Conservation (phyloP, 495 filamentous ascomycete species). For the Choiromyces venosus region DNA sequence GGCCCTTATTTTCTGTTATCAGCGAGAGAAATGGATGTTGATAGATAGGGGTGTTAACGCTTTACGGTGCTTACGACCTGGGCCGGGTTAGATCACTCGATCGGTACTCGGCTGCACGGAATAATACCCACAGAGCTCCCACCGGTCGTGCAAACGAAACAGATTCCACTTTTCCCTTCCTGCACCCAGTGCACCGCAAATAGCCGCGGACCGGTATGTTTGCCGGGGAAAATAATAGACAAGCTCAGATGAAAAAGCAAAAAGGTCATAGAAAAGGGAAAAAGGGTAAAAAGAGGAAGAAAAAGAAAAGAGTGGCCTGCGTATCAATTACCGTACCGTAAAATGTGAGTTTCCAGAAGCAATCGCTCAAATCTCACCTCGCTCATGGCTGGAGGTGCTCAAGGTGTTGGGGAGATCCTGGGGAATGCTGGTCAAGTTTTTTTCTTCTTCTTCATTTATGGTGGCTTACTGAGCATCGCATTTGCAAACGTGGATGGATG, state of each 20-base stretch:
- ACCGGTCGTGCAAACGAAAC: background rate
- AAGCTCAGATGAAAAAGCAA: background rate
- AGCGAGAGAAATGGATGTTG: background rate
- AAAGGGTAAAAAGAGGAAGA: background rate
- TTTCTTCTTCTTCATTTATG: background rate
- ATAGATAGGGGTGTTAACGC: background rate
- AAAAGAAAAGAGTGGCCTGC: background rate
- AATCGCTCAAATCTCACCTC: background rate
- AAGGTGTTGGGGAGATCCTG: background rate
- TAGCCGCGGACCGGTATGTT: background rate
- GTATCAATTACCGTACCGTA: background rate
- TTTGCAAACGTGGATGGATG: background rate
- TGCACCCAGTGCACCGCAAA: background rate
- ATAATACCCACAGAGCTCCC: background rate
- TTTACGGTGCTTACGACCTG: background rate
- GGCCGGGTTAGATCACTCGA: background rate
- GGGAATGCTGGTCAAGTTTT: background rate
- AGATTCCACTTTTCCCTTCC: background rate
- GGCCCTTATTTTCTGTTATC: background rate
- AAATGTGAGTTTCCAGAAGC: background rate
- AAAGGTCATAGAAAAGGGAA: background rate
- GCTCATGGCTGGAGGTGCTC: background rate
- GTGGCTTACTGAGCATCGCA: background rate
- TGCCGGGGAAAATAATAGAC: background rate
- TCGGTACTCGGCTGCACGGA: background rate